phyloP scores from a whole-genome alignment of 345 rosid species.

The Lepidium sativum region DNA sequence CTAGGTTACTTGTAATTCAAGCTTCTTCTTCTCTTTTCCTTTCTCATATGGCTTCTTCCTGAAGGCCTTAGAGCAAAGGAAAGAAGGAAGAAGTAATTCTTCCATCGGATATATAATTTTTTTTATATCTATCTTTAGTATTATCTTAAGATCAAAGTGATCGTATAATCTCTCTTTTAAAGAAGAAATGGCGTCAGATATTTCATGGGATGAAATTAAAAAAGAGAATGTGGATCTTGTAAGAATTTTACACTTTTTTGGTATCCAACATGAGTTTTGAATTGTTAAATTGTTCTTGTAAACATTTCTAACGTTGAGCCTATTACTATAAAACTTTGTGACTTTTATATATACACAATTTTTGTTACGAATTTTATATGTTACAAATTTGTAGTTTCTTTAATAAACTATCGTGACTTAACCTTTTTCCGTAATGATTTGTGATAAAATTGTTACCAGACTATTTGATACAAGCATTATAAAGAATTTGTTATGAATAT shows the following conservation, averaged over 20 bases:
- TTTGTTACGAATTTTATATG: no score
- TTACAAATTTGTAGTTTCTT: no score
- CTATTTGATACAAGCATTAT: no score
- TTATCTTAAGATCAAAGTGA: neutral
- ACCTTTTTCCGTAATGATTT: no score
- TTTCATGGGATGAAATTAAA: conserved; percentile 70
- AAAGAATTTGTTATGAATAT: no score
- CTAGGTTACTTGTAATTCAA: conserved; percentile 3
- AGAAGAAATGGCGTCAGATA: conserved; percentile 34
- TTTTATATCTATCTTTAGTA: neutral
- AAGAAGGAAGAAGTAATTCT: conserved; percentile 12
- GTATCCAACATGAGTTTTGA: neutral
- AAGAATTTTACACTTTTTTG: conserved; percentile 19
- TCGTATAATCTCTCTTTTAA: neutral
- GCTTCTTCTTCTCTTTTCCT: conserved; percentile 17
- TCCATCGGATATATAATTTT: neutral
- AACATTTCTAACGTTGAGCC: neutral
- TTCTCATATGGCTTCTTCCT: conserved; percentile 10
- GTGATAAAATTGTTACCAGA: no score
- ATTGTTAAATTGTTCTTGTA: neutral
- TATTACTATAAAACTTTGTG: no score
- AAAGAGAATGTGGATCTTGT: conserved; percentile 76
- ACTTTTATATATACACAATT: no score
- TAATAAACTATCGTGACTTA: no score
- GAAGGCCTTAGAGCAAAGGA: conserved; percentile 11